Evolutionary conservation across 2,329 filamentous ascomycete species (phyloP), one percentile per base, ranked within the genome.

Genomic region (Chrysoporthe austroafricana): DNA sequence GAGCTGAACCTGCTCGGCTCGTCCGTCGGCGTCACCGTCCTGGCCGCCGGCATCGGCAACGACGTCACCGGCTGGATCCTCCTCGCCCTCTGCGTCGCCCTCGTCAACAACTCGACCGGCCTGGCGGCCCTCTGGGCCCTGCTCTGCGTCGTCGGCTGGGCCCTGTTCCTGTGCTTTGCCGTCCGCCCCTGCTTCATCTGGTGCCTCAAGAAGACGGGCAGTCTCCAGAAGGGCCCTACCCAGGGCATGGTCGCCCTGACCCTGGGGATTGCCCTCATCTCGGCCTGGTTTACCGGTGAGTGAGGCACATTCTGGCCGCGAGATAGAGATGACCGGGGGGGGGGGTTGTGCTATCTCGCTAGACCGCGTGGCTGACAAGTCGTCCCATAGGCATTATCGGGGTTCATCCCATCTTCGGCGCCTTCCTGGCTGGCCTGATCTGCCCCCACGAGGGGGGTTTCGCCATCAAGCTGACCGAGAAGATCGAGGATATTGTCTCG

Each of bases 331-430:
- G 26, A 26, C 2, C n/a, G n/a, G 36, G 36, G 4, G 9, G 4
- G 36, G 5, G 36, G 36, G 5, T 39, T 39, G 36, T 39, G 4
- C 4, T 5, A 7, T 39, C 5, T 39, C 1, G 36, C 36, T 39
- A 9, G 36, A 39, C 36, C 4, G 36, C 36, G 36, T 39, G 36
- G 36, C 36, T 39, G 36, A 39, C 36, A 39, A 39, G 5, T 39
- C 5, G 16, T 68, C 50, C 68, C 63, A 5, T 6, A 64, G 84
- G 90, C 66, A 91, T 96, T 69, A 97, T 98, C 74, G 95, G 95
- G 59, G 90, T 97, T 1, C 95, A 98, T 77, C 88, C 95, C 66
- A 97, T 98, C 76, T 98, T 98, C 74, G 95, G 95, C 54, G 94
- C 91, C 3, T 98, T 98, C 76, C 84, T 97, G 68, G 88, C 95